Base-by-base conservation (phyloP, 139 green algal genomes). In the Tetradesmus lagerheimii region DNA sequence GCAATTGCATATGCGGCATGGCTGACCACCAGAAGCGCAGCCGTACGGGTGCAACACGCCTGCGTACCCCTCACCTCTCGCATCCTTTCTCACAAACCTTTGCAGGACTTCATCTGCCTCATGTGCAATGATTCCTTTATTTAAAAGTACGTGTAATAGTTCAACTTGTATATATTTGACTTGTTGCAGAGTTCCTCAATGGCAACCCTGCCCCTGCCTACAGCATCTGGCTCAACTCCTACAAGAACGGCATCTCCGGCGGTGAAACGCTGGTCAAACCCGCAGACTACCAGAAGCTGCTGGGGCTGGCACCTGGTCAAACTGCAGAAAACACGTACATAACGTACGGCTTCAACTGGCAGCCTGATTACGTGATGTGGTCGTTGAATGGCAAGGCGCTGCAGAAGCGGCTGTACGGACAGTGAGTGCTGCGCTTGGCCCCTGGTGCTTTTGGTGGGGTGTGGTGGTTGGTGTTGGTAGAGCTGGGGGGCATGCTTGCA, bases 201-300 rank as follows among this genome's bases (percentile, higher is more conserved):
- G 81, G 81, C 81, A 43, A 87, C 81, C 81, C 81, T 27, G 47
- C 37, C 29, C n/a, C 47, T 12, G 31, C 15, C 9, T 14, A 47
- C 50, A 41, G 50, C 81, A 47, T 87, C n/a, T 87, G 81, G 81
- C 81, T 87, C 47, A 87, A 87, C 50, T 76, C 45, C 45, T 87
- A 53, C 81, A 75, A 43, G 37, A 87, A 76, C 37, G 81, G 81
- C 81, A 76, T 87, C n/a, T 67, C 37, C 12, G 47, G 47, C 25
- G 81, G 81, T 27, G 81, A 87, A 47, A 47, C 37, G 9, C 47
- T 75, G 6, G 50, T 87, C 53, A 75, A 75, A 35, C 50, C 53
- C 0, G 45, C 45, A 18, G 50, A 76, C 37, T 87, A 87, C 47
- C 50, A 43, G n/a, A 47, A n/a, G n/a, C 81, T 47, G 23, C 53